These are phyloP conservation scores for Toxicodendron radicans DNA, from an alignment of 345 rosid species.

Conservation along the genomic window DNA sequence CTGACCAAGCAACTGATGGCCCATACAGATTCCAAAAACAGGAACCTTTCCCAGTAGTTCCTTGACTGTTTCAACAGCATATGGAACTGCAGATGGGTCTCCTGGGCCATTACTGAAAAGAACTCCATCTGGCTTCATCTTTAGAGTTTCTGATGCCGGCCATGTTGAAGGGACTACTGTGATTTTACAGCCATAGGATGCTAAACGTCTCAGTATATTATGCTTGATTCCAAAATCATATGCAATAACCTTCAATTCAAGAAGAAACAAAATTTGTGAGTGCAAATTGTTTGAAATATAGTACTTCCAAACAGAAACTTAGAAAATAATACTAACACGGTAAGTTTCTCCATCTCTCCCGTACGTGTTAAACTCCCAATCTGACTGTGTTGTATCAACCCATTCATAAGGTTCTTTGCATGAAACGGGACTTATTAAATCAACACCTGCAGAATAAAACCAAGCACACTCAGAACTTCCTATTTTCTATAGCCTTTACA, in stretches of 20 bases:
- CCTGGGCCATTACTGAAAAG: constrained; percentile 99
- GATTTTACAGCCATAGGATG: constrained; percentile 85
- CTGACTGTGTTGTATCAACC: constrained; percentile 65
- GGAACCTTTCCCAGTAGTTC: constrained; percentile 82
- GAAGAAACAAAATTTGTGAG: constrained; percentile 16
- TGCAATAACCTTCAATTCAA: constrained; percentile 62
- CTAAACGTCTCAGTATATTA: constrained; percentile 78
- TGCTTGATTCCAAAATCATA: constrained; percentile 97
- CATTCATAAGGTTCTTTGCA: constrained; percentile 79
- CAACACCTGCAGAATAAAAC: constrained; percentile 57
- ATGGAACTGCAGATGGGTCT: constrained; percentile 96
- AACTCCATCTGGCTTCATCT: constrained; percentile 90
- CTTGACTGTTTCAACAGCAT: constrained; percentile 85
- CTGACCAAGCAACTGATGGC: constrained; percentile 94
- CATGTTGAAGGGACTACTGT: constrained; percentile 87
- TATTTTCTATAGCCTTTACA: not conserved
- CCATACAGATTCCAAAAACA: constrained; percentile 98
- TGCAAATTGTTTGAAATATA: constrained; percentile 15
- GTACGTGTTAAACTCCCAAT: constrained; percentile 73
- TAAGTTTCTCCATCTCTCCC: constrained; percentile 42
- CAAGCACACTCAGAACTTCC: constrained; percentile 9
- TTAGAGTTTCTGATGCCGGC: constrained; percentile 81
- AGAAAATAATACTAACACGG: constrained; percentile 47
- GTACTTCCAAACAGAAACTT: constrained; percentile 4
- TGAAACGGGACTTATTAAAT: constrained; percentile 83